Conservation (phyloP, 2,329 filamentous ascomycete species). For the Albifimbria verrucaria region DNA sequence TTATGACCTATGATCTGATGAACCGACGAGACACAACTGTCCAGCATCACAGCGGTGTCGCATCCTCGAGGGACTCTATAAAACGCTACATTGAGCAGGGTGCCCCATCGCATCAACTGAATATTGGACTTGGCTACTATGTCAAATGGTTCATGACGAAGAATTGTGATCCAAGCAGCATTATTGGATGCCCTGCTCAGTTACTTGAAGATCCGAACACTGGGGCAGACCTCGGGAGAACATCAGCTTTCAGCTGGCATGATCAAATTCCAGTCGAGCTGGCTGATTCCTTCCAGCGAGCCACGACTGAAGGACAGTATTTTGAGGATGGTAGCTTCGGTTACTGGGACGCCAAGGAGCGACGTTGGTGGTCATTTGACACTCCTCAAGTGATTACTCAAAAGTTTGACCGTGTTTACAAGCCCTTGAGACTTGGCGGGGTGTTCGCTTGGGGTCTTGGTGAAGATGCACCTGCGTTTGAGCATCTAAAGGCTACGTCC, state of each 20-base stretch:
- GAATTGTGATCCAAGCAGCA: slow-evolving; percentile 34
- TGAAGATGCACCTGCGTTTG: slow-evolving; percentile 55
- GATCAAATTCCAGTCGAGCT: slow-evolving; percentile 52
- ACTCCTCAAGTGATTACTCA: slow-evolving; percentile 54
- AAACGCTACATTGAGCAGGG: slow-evolving; percentile 58
- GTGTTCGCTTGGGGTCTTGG: slow-evolving; percentile 75
- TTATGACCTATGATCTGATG: slow-evolving; percentile 68
- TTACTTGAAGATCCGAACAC: slow-evolving; percentile 55
- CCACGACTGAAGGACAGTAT: slow-evolving; percentile 48
- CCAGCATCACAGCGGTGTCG: slow-evolving; percentile 62
- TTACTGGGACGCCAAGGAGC: slow-evolving; percentile 58
- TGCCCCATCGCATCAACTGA: slow-evolving; percentile 48
- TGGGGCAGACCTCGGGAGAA: slow-evolving; percentile 55
- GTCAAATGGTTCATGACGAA: slow-evolving; percentile 61
- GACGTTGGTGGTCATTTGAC: slow-evolving; percentile 74
- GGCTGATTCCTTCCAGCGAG: slow-evolving; percentile 53
- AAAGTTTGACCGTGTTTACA: slow-evolving; percentile 62
- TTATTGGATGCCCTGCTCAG: slow-evolving; percentile 53
- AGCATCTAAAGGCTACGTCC: slow-evolving; percentile 34
- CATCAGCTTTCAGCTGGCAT: slow-evolving; percentile 59
- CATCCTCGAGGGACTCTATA: slow-evolving; percentile 50
- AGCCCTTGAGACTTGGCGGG: slow-evolving; percentile 57
- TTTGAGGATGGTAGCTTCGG: slow-evolving; percentile 63
- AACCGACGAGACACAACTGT: slow-evolving; percentile 65
- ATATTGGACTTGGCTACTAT: slow-evolving; percentile 66